Evolutionary conservation across 2,329 filamentous ascomycete genomes (phyloP).

Genomic region (Stachybotrys chlorohalonatus): DNA sequence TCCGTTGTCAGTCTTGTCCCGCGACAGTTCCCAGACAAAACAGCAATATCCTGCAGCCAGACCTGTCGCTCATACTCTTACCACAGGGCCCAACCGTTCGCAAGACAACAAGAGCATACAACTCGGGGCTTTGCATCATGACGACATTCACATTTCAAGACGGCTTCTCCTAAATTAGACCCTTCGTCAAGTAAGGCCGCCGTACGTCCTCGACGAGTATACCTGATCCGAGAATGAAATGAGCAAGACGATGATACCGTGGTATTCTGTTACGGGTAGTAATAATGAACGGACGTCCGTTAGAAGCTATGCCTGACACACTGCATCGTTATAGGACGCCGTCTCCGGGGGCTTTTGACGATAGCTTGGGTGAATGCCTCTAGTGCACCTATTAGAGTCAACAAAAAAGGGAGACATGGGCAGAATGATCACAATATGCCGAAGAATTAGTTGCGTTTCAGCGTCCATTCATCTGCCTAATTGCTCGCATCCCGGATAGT

Average conservation of each 20-base stretch:
- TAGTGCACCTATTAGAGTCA: slow-evolving; percentile 8
- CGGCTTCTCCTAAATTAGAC: slow-evolving; percentile 7
- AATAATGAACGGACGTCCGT: slow-evolving; percentile 8
- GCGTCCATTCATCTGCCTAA: slow-evolving; percentile 9
- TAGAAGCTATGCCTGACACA: slow-evolving; percentile 8
- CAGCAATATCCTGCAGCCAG: no score
- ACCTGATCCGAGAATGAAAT: background rate
- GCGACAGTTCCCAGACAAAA: no score
- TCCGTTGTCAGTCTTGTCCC: no score
- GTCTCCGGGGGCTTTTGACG: slow-evolving; percentile 8
- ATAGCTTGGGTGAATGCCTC: slow-evolving; percentile 10
- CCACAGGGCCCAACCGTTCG: no score
- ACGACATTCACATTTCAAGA: background rate
- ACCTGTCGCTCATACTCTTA: no score
- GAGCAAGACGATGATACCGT: background rate
- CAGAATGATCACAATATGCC: slow-evolving; percentile 5
- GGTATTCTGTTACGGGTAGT: slow-evolving; percentile 7
- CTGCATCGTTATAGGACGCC: slow-evolving; percentile 2
- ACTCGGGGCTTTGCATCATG: background rate
- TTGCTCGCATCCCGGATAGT: slow-evolving; percentile 7
- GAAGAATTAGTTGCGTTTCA: slow-evolving; percentile 2
- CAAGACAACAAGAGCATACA: no score
- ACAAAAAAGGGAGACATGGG: background rate
- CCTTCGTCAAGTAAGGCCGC: slow-evolving; percentile 4
- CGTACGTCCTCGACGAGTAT: slow-evolving; percentile 5